phyloP scores from a whole-genome alignment of 148 eudicot species.

The Spergularia bocconei region DNA sequence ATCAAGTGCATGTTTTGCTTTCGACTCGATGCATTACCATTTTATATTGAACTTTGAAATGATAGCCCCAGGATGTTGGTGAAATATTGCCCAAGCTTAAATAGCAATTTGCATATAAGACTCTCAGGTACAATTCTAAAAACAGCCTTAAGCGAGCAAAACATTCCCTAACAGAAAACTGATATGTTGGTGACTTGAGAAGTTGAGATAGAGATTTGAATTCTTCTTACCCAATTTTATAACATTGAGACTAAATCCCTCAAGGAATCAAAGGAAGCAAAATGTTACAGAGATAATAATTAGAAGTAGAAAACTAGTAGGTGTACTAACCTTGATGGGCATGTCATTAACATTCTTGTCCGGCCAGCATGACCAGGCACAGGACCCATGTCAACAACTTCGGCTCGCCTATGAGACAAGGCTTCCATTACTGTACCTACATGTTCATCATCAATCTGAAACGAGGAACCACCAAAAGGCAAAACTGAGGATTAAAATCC shows the following conservation, averaged over 20 bases:
- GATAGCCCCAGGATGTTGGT: not conserved
- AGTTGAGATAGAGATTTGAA: not conserved
- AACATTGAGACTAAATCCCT: not conserved
- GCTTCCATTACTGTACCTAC: conserved; percentile 96
- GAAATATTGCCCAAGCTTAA: not conserved
- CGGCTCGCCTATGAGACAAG: conserved; percentile 89
- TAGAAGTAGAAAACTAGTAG: conserved; percentile 2
- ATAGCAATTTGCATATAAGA: not conserved
- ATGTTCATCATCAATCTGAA: conserved; percentile 89
- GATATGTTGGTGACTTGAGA: not conserved
- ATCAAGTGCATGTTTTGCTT: too few species aligned
- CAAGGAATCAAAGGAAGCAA: not conserved
- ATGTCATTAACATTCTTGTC: conserved; percentile 80
- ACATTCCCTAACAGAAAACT: not conserved
- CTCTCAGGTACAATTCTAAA: not conserved
- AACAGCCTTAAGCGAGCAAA: too few species aligned
- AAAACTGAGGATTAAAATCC: not conserved
- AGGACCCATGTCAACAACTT: conserved; percentile 91
- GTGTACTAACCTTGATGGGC: conserved; percentile 78
- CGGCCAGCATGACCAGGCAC: conserved; percentile 86
- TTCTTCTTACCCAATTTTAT: not conserved
- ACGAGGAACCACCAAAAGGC: not conserved
- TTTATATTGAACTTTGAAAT: too few species aligned
- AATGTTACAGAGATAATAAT: not conserved
- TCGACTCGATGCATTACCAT: too few species aligned